A percentile compares a stretch with the other conserved stretches of the same genome.
Evolutionary conservation across 208 protist species (phyloP).

Genomic region (Leishmania mexicana): DNA sequence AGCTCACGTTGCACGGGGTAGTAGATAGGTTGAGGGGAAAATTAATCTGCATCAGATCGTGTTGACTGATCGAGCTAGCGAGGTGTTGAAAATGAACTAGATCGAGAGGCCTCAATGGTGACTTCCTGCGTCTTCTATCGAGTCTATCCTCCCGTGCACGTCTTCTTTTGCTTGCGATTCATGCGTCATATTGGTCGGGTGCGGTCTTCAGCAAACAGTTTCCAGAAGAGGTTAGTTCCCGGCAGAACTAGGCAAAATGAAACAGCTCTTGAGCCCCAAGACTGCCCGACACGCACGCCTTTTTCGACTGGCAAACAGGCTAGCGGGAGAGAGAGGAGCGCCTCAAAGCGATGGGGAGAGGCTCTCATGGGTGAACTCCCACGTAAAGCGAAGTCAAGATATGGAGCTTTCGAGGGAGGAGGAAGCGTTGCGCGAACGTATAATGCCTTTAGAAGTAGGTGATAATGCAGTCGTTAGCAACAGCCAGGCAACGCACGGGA

Average conservation of each 20-base stretch:
- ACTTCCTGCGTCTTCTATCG: background rate
- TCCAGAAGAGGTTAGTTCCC: too few species aligned
- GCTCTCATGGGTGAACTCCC: conserved; percentile 84
- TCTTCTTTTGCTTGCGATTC: background rate
- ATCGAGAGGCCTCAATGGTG: background rate
- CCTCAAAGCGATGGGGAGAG: conserved; percentile 78
- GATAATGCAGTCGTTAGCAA: conserved; percentile 64
- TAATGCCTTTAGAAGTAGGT: conserved; percentile 71
- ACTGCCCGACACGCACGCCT: conserved; percentile 91
- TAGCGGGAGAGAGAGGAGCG: conserved; percentile 32
- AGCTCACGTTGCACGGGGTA: background rate
- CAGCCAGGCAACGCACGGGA: conserved; percentile 80
- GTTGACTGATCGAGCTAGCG: background rate
- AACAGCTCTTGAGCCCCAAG: conserved; percentile 86
- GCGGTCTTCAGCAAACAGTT: background rate
- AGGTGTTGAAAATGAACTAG: background rate
- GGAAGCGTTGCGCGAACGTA: conserved; percentile 60
- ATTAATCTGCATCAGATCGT: background rate
- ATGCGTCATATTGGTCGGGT: background rate
- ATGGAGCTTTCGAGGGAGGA: conserved; percentile 75
- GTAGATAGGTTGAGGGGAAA: background rate
- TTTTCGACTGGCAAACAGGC: conserved; percentile 59
- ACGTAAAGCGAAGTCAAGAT: conserved; percentile 72
- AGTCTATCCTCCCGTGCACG: background rate
- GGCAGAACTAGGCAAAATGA: conserved; percentile 38